phyloP scores from a whole-genome alignment of 202 grass and related monocot genomes.

The Zizania palustris region DNA sequence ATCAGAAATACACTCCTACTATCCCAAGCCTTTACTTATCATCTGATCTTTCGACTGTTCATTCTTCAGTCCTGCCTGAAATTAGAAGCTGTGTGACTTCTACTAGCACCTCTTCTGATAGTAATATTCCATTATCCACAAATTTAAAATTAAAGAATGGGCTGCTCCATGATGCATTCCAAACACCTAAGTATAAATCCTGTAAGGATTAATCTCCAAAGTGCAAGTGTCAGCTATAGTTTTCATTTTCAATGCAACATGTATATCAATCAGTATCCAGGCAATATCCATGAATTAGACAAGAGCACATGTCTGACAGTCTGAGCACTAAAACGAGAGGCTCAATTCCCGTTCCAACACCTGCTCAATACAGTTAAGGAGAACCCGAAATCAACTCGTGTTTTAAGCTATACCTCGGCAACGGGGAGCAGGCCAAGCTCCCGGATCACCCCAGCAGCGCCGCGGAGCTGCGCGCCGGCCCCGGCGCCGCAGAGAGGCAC shows the following conservation, averaged over 20 bases:
- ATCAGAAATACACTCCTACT: background rate
- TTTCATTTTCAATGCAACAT: background rate
- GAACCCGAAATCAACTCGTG: background rate
- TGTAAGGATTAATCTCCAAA: background rate
- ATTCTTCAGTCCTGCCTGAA: background rate
- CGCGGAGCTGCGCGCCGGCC: slow-evolving; percentile 49
- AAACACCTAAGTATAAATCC: background rate
- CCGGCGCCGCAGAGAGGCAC: slow-evolving; percentile 55
- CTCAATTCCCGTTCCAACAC: background rate
- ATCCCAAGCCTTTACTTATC: background rate
- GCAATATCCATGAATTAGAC: slow-evolving; percentile 3
- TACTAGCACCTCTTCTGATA: background rate
- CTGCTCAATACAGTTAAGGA: background rate
- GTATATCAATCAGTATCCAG: background rate
- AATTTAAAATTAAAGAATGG: background rate
- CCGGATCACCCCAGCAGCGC: slow-evolving; percentile 53
- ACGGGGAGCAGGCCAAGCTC: slow-evolving; percentile 62
- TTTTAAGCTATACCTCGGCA: slow-evolving; percentile 35
- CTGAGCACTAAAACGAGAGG: background rate
- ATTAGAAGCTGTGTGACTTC: background rate
- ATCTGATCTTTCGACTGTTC: background rate
- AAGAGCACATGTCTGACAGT: background rate
- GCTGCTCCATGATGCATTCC: background rate
- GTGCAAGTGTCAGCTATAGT: background rate
- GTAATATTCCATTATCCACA: background rate